phyloP scores from a whole-genome alignment of 352 stramenopile species.

The Bremia lactucae region DNA sequence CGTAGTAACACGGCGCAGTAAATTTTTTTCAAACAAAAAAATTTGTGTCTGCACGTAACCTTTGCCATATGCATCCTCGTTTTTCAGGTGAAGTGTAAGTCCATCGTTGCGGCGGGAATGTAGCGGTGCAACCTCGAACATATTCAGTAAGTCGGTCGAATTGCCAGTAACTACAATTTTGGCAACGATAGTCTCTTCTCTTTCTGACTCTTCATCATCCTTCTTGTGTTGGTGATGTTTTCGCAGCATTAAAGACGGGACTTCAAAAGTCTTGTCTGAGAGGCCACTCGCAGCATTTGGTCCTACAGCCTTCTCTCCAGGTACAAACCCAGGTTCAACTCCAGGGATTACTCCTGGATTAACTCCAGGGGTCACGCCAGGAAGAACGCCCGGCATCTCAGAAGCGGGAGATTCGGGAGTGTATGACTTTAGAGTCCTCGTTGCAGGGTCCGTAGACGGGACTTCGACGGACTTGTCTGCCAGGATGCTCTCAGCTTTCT shows the following conservation, averaged over 20 bases:
- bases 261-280: conserved; percentile 16
- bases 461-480: conserved; percentile 20
- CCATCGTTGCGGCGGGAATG: conserved; percentile 29
- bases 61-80: conserved; percentile 34
- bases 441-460: conserved; percentile 6
- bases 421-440: conserved; percentile 5
- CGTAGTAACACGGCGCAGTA: conserved; percentile 27
- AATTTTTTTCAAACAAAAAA: conserved; percentile 34
- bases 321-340: conserved; percentile 9
- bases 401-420: conserved; percentile 5
- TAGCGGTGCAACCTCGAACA: conserved; percentile 32
- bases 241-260: conserved; percentile 26
- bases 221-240: conserved; percentile 17
- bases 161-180: conserved; percentile 47
- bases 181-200: conserved; percentile 26
- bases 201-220: conserved; percentile 9
- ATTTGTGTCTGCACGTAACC: conserved; percentile 51
- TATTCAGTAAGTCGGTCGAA: conserved; percentile 38
- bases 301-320: conserved; percentile 4
- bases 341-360: conserved; percentile 6
- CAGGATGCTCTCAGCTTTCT: conserved; percentile 7
- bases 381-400: conserved; percentile 7
- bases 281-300: conserved; percentile 7
- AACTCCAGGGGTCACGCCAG: conserved; percentile 8
- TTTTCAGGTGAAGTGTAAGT: conserved; percentile 43